Evolutionary conservation across 1,284 basidiomycete genomes (phyloP).

Genomic region (Trichosporon faecale): DNA sequence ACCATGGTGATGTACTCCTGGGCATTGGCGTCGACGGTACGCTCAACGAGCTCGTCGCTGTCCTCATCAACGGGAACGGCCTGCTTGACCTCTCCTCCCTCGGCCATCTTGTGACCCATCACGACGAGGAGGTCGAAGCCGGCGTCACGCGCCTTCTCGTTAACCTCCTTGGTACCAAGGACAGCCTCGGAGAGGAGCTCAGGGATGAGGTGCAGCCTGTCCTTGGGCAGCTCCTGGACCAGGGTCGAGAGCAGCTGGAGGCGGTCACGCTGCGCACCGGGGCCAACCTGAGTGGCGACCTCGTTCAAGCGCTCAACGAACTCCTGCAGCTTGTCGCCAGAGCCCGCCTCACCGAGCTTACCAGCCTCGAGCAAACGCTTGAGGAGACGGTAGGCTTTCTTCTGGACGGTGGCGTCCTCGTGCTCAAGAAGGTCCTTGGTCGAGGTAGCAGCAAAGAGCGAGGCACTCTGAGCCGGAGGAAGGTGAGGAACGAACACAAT

Average conservation of each 20-base stretch:
- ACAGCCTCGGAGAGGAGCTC: conserved; percentile 91
- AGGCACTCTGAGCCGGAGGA: conserved; percentile 60
- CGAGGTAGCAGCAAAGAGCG: conserved; percentile 60
- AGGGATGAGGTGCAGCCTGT: conserved; percentile 78
- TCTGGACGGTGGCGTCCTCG: conserved; percentile 85
- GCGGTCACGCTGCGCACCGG: conserved; percentile 90
- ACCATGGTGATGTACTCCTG: conserved; percentile 98
- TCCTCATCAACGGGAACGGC: conserved; percentile 70
- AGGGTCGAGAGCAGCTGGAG: conserved; percentile 72
- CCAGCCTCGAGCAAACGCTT: conserved; percentile 66
- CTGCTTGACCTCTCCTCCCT: conserved; percentile 79
- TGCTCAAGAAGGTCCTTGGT: conserved; percentile 54
- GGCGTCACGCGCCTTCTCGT: conserved; percentile 81
- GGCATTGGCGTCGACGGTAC: conserved; percentile 68
- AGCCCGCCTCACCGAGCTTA: conserved; percentile 55
- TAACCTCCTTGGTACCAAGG: conserved; percentile 96
- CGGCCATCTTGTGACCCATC: conserved; percentile 89
- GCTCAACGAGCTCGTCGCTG: conserved; percentile 60
- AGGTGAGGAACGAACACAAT: conserved; percentile 78
- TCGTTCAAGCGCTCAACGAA: conserved; percentile 62
- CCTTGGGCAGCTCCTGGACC: conserved; percentile 67
- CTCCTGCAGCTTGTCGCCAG: conserved; percentile 57
- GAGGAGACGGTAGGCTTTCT: conserved; percentile 88
- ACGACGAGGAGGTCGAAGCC: conserved; percentile 87
- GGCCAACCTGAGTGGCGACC: conserved; percentile 63